These are phyloP conservation scores for Chernovozyma aurita DNA, from an alignment of 1,139 yeast genomes.

Conservation along the genomic window DNA sequence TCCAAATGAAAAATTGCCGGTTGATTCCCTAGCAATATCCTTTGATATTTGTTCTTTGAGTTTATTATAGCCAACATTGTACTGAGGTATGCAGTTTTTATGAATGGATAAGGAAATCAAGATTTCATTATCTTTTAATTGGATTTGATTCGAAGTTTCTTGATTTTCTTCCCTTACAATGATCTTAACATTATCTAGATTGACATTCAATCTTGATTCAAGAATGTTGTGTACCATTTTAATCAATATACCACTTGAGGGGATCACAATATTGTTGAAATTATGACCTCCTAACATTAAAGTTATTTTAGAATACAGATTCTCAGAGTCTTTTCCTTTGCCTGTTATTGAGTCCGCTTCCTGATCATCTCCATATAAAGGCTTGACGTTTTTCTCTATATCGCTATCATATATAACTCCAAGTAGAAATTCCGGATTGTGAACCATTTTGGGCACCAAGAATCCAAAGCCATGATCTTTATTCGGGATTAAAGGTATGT, in stretches of 20 bases:
- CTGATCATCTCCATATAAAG: constrained; percentile 13
- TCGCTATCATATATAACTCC: constrained; percentile 93
- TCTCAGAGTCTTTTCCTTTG: background rate
- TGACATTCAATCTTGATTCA: constrained; percentile 1
- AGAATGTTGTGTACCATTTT: constrained; percentile 2
- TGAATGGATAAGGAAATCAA: constrained; percentile 34
- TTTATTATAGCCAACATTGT: constrained; percentile 64
- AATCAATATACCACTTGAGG: constrained; percentile 26
- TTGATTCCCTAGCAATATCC: constrained; percentile 28
- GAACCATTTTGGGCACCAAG: constrained; percentile 55
- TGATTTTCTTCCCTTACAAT: background rate
- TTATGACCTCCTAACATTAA: constrained; percentile 89
- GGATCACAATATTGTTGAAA: constrained; percentile 32
- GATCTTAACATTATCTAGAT: background rate
- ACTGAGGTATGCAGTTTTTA: constrained; percentile 76
- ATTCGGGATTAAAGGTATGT: constrained; percentile 35
- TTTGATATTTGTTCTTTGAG: constrained; percentile 32
- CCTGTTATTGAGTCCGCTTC: background rate
- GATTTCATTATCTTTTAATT: constrained; percentile 18
- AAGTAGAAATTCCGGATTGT: constrained; percentile 59
- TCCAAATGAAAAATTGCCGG: constrained; percentile 53
- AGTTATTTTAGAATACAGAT: constrained; percentile 49
- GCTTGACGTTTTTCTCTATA: constrained; percentile 48
- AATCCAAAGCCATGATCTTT: constrained; percentile 76
- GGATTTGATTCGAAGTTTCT: background rate